Evolutionary conservation across 2,329 filamentous ascomycete species (phyloP).

Genomic region (Colletotrichum cuscutae): DNA sequence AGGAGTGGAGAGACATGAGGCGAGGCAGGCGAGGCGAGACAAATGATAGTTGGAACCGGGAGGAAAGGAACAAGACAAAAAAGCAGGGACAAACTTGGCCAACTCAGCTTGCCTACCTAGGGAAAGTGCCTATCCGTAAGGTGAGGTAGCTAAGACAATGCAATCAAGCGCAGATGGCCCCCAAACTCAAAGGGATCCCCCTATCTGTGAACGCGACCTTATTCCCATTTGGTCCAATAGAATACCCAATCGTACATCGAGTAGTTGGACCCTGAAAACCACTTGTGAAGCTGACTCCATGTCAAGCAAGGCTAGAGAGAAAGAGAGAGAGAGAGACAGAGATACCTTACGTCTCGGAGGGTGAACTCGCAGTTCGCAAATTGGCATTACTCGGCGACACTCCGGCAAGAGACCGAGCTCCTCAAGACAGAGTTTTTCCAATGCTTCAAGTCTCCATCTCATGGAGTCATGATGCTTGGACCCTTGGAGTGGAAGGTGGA

Average conservation of each 20-base stretch:
- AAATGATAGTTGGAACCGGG: neutral
- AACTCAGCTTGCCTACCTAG: neutral
- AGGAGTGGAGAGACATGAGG: neutral
- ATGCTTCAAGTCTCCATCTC: neutral
- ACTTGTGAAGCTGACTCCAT: neutral
- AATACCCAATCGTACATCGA: neutral
- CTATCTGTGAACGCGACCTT: neutral
- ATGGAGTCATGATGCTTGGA: neutral
- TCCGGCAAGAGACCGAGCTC: neutral
- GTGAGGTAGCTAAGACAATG: neutral
- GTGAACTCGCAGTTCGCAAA: neutral
- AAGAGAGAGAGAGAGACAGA: no score
- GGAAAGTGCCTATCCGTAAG: neutral
- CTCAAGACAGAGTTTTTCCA: neutral
- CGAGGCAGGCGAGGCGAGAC: neutral
- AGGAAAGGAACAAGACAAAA: neutral
- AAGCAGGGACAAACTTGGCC: neutral
- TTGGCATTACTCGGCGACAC: neutral
- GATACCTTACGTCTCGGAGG: neutral
- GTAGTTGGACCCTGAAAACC: neutral
- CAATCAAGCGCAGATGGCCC: neutral
- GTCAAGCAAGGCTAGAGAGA: neutral
- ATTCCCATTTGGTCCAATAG: neutral
- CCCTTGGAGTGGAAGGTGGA: neutral
- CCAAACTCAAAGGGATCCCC: neutral